Evolutionary conservation across 139 green algal species (phyloP).

Genomic region (Tetraselmis chui): DNA sequence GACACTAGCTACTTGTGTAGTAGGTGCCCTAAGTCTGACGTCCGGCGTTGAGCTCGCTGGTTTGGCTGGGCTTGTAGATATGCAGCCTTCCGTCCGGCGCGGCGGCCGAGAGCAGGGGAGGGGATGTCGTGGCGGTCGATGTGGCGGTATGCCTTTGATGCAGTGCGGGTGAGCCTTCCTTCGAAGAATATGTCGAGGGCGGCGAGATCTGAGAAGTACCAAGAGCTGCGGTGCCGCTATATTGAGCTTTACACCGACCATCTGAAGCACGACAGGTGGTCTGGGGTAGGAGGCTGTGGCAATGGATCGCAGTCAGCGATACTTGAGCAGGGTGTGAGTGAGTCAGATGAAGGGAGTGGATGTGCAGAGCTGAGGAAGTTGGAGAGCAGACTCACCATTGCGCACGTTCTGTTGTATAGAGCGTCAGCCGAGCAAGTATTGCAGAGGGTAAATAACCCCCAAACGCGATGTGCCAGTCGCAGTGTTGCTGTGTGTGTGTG

Average conservation of each 20-base stretch:
- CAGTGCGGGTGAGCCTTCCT: constrained; percentile 27
- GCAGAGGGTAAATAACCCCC: not conserved
- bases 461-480: no score
- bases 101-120: not conserved
- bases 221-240: constrained; percentile 19
- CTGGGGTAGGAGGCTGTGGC: no score
- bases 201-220: not conserved
- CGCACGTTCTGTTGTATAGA: constrained; percentile 31
- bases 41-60: no score
- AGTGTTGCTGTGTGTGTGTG: no score
- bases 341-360: not conserved
- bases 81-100: constrained; percentile 25
- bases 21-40: no score
- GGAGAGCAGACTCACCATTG: constrained; percentile 25
- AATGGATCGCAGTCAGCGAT: no score
- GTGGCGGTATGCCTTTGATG: constrained; percentile 43
- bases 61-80: no score
- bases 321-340: no score
- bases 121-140: constrained; percentile 11
- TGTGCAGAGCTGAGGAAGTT: constrained; percentile 22
- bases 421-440: constrained; percentile 19
- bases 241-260: constrained; percentile 19
- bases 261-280: no score
- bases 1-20: no score
- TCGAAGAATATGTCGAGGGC: not conserved